Conservation (phyloP, 495 filamentous ascomycete species). For the Penicillium bialowiezense region DNA sequence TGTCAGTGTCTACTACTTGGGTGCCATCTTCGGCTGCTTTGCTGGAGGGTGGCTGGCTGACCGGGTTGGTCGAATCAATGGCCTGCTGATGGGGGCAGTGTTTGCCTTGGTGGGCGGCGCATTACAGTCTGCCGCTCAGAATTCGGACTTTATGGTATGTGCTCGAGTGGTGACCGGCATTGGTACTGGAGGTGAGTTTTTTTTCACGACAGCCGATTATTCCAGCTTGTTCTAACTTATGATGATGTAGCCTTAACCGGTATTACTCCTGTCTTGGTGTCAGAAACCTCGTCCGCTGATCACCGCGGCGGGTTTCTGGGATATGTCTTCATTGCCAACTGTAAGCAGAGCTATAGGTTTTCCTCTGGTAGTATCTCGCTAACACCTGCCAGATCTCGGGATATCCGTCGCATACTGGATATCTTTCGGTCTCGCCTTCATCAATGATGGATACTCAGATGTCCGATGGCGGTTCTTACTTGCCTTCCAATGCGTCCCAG, state of each 20-base stretch:
- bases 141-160: constrained; percentile 52
- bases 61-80: constrained; percentile 53
- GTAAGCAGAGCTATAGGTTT: constrained; percentile 24
- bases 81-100: constrained; percentile 47
- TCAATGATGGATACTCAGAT: constrained; percentile 47
- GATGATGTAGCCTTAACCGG: constrained; percentile 44
- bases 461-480: constrained; percentile 56
- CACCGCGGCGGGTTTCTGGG: constrained; percentile 48
- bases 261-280: constrained; percentile 49
- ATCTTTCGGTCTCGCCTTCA: constrained; percentile 55
- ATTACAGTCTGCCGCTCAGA: constrained; percentile 49
- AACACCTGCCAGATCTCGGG: constrained; percentile 43
- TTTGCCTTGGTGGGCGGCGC: constrained; percentile 55
- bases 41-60: constrained; percentile 53
- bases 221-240: constrained; percentile 5
- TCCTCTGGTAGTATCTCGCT: too few species aligned
- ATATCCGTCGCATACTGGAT: constrained; percentile 64
- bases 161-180: constrained; percentile 55
- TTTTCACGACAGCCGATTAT: too few species aligned
- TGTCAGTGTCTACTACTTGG: constrained; percentile 54
- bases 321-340: constrained; percentile 54
- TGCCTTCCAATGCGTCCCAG: constrained; percentile 54
- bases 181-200: constrained; percentile 49
- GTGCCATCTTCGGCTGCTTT: constrained; percentile 53
- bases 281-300: constrained; percentile 48